Conservation (phyloP, 345 rosid species). For the Corchorus olitorius region DNA sequence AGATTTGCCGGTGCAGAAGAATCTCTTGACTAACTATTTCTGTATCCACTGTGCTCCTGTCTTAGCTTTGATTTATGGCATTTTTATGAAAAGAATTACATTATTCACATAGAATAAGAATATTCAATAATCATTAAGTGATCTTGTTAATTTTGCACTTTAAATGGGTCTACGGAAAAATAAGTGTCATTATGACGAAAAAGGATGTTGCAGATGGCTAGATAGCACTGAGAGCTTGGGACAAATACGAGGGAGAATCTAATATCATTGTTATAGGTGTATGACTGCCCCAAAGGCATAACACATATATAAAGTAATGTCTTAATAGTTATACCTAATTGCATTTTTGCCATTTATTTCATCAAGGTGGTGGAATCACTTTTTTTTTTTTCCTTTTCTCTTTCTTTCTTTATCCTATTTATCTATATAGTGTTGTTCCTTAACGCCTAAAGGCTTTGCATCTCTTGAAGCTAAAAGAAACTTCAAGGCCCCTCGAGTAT, state of each 20-base stretch:
- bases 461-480: slow-evolving; percentile 82
- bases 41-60: slow-evolving; percentile 65
- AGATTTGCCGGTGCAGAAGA: slow-evolving; percentile 93
- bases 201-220: not conserved
- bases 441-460: slow-evolving; percentile 70
- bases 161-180: not conserved
- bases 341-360: not conserved
- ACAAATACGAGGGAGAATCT: not conserved
- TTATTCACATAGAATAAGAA: not conserved
- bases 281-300: not conserved
- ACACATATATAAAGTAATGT: not conserved
- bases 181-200: not conserved
- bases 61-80: slow-evolving; percentile 15
- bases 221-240: not conserved
- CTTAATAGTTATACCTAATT: slow-evolving; percentile 7
- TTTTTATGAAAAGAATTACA: not conserved
- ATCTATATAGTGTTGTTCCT: slow-evolving; percentile 35
- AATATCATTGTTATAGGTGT: slow-evolving; percentile 4
- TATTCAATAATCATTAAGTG: slow-evolving; percentile 2
- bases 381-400: not conserved
- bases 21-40: slow-evolving; percentile 86
- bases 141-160: not conserved
- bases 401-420: slow-evolving; percentile 9
- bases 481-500: slow-evolving; percentile 65
- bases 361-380: not conserved